Evolutionary conservation across 306 rosid genomes (phyloP), one percentile per base, ranked within the genome.

Genomic region (Begonia masoniana): DNA sequence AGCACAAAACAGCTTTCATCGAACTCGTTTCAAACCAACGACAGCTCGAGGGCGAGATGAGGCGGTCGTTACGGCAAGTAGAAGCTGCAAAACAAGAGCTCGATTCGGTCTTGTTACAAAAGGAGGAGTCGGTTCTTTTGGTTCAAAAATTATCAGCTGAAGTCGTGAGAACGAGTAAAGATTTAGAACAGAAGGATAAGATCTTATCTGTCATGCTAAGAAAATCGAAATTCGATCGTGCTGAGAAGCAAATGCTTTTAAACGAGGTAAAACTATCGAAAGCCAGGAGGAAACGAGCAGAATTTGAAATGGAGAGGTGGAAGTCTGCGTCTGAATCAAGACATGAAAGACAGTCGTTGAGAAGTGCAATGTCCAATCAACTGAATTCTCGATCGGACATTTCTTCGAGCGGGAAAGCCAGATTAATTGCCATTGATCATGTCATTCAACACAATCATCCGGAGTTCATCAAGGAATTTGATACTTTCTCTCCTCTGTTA

Each of bases 131-230:
- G 7, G 92, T 72, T 60, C 42, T 80, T 76, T 55, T 85, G 79
- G 91, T 69, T 10, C 88, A 83, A 57, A 85, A 91, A 46, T 62
- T 85, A 15, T 74, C 94, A 2, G 26, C 76, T 36, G 97, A 91
- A 71, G 70, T 83, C 50, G 67, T 76, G 5, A 91, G 79, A 43
- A 55, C 73, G 76, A 94, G 79, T 46, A 79, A 85, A 68, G 96
- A 91, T 77, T 81, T 81, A 71, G 96, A 91, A 50, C 94, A 91
- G 69, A 91, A 91, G 55, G 97, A 91, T 53, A 91, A 91, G 65
- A 91, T 81, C 67, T 67, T 91, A 66, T 91, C 97, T 21, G 95
- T 94, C 41, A 76, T 87, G 85, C 68, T 91, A 73, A 80, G 97
- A 75, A 91, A 83, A 62, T 85, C 85, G 21, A 91, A 83, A 75